Conservation (phyloP, 345 rosid species). For the Ceriops tagal region DNA sequence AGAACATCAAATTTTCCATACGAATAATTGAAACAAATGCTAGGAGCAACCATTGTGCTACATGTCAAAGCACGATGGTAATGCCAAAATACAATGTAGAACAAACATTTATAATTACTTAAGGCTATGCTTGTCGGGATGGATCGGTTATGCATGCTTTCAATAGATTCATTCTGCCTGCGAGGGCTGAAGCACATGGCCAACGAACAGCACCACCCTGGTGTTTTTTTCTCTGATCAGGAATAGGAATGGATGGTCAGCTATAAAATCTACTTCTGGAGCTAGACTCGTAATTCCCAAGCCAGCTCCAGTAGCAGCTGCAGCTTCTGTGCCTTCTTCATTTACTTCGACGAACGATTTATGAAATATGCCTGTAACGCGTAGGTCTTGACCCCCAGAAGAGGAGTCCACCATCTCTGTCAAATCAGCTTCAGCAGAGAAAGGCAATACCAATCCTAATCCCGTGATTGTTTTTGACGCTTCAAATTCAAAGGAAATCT, state of each 20-base stretch:
- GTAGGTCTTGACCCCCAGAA: conserved; percentile 32
- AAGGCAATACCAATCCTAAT: conserved; percentile 51
- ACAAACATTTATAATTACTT: not conserved
- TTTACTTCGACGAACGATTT: conserved; percentile 65
- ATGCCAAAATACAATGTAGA: too few species aligned
- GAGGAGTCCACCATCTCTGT: conserved; percentile 60
- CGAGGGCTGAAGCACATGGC: conserved; percentile 50
- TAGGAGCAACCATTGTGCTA: too few species aligned
- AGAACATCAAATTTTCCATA: too few species aligned
- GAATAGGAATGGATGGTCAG: conserved; percentile 70
- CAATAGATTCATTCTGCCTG: conserved; percentile 18
- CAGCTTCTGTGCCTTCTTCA: conserved; percentile 81
- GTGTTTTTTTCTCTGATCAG: conserved; percentile 55
- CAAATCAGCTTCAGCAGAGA: conserved; percentile 48
- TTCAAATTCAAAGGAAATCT: conserved; percentile 52
- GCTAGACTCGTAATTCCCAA: not conserved
- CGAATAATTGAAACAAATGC: too few species aligned
- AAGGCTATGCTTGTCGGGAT: too few species aligned
- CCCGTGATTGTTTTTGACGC: conserved; percentile 48
- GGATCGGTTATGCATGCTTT: not conserved
- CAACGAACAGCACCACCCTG: conserved; percentile 55
- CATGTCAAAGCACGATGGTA: too few species aligned
- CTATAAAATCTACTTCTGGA: conserved; percentile 48
- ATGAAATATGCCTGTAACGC: conserved; percentile 53
- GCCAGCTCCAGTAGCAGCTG: conserved; percentile 53